Base-by-base conservation (phyloP, 768 basidiomycete genomes). In the Tulasnella sp. region DNA sequence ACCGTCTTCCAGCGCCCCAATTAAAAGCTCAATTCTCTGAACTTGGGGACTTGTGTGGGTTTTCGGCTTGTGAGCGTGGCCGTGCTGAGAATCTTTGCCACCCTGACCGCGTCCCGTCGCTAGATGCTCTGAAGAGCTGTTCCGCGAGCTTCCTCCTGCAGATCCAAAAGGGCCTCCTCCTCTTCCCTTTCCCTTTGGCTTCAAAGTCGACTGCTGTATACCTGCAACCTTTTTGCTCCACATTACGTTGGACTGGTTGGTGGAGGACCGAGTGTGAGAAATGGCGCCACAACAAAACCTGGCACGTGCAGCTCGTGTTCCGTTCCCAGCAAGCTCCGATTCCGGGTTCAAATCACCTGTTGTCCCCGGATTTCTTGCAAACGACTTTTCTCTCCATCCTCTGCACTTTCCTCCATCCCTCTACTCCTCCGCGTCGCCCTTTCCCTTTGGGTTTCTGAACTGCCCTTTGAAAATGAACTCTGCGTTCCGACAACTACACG, bases 1-100 rank as follows among this genome's bases (percentile, higher is more conserved):
- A 34, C 78, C 78, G 24, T 44, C 44, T 44, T 79, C 78, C 12
- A 79, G 6, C n/a, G 78, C 44, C 19, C 71, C 71, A 48, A 79
- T 79, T 36, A 79, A 52, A 8, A 42, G 36, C 48, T 79, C 78
- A 7, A 79, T 46, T 72, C 42, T 71, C 18, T 34, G 36, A 21
- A 79, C 46, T 18, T 79, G 71, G 2, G 36, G 24, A 34, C 78
- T 79, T 48, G 74, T 27, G 16, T 36, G 42, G 21, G 24, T 10
- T 42, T 79, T 79, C 34, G 71, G 5, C 27, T 39, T 79, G 39
- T 44, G 75, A 1, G 16, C 21, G 34, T 38, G 40, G 27, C 31
- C 42, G 18, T 36, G 36, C 1, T 19, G 34, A 71, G 34, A 4
- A 16, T 71, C 71, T 34, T 27, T 19, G 27, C 44, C 72, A 38